These are phyloP conservation scores for Brassica rapa DNA, from an alignment of 345 rosid genomes.

Conservation along the genomic window DNA sequence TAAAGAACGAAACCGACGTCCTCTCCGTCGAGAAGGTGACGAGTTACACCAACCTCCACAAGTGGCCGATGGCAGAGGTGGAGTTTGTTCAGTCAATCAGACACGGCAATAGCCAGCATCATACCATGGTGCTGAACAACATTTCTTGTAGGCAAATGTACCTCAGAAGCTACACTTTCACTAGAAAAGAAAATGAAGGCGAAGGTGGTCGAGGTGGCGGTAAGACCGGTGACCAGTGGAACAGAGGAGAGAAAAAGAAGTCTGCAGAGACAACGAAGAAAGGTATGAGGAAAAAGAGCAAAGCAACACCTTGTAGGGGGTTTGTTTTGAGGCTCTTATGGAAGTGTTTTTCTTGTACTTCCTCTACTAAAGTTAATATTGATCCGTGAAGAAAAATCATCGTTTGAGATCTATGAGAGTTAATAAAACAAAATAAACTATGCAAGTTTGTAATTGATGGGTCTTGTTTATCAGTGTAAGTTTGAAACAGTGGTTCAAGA, in stretches of 20 bases:
- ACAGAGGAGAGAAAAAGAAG: neutral
- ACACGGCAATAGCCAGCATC: slow-evolving; percentile 27
- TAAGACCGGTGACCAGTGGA: neutral
- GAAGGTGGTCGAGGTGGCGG: neutral
- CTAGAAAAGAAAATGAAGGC: slow-evolving; percentile 40
- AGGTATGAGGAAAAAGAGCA: neutral
- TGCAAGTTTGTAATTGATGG: neutral
- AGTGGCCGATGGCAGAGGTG: slow-evolving; percentile 66
- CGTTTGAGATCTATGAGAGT: neutral
- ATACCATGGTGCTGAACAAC: slow-evolving; percentile 50
- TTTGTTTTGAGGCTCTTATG: slow-evolving; percentile 14
- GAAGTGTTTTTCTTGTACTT: slow-evolving; percentile 20
- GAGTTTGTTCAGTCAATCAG: slow-evolving; percentile 54
- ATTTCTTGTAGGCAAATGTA: slow-evolving; percentile 79
- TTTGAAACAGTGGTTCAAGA: neutral
- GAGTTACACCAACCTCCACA: slow-evolving; percentile 61
- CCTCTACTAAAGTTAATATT: slow-evolving; percentile 18
- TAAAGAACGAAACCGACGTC: slow-evolving; percentile 53
- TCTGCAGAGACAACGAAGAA: neutral
- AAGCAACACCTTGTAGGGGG: slow-evolving; percentile 5
- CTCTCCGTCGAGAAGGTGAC: slow-evolving; percentile 44
- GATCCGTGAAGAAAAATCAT: slow-evolving; percentile 3
- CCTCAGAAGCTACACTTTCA: slow-evolving; percentile 74
- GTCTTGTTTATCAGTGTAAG: neutral
- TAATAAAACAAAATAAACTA: neutral